Evolutionary conservation across 2,329 filamentous ascomycete species (phyloP), one percentile per base, ranked within the genome.

Genomic region (Diaporthe velutina): DNA sequence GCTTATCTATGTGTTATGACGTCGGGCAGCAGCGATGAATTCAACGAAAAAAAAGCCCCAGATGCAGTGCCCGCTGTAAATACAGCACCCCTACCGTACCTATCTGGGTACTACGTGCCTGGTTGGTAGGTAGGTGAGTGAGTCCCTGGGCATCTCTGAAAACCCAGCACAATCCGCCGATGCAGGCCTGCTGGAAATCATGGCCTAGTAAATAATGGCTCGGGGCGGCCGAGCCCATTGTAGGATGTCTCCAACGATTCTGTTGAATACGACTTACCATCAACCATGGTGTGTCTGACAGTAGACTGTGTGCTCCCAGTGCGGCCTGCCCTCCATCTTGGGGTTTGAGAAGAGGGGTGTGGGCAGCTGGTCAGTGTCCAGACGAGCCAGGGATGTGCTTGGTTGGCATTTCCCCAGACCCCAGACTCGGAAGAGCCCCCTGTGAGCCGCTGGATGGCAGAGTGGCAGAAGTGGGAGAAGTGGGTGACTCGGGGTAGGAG

Each of bases 11-110:
- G 64, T 67, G 28, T 40, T 70, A 75, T 75, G 75, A 76, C 73
- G 73, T 73, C 74, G 75, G 45, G 73, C 68, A 70, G 64, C 67
- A 73, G 61, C 71, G 57, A 74, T 50, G 71, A 66, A 71, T 64
- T 71, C 74, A 55, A 73, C 74, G 55, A n/a, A 70, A 61, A 71
- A 73, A 55, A 71, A 55, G 12, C 28, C 35, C 57, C 60, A 67
- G 48, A n/a, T 42, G 38, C 60, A 60, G n/a, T 45, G 40, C 35
- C 42, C 35, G 50, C 68, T 38, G 35, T 71, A 22, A 42, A 42
- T 38, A 57, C 38, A 45, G 22, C 38, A 30, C 25, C 71, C 68
- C 48, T n/a, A 13, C 33, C 22, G 22, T 40, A 19, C 35, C 57
- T 40, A 40, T 40, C 25, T 33, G 28, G 60, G 40, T 35, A 19